Evolutionary conservation across 164 flowering plant species (phyloP).

Genomic region (Chimonanthus praecox): DNA sequence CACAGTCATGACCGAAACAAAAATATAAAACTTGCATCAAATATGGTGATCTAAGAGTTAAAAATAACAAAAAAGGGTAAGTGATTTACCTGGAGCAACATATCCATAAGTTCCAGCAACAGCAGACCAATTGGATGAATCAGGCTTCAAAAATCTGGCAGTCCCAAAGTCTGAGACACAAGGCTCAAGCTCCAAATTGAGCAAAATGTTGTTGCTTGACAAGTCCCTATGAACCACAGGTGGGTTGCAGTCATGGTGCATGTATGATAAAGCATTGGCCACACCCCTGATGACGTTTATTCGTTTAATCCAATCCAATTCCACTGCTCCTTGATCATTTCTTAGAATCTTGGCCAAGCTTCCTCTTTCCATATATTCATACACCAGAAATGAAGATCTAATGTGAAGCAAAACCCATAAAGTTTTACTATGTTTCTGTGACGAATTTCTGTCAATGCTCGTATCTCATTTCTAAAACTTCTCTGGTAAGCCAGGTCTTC

Average conservation of each 20-base stretch:
- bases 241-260: neutral
- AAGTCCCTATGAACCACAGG: neutral
- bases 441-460: neutral
- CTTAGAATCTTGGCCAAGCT: neutral
- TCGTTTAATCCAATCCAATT: neutral
- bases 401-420: neutral
- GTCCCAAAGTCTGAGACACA: neutral
- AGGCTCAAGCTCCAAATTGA: neutral
- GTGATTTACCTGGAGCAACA: neutral
- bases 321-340: neutral
- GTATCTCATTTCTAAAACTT: neutral
- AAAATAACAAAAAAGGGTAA: neutral
- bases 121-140: constrained; percentile 3
- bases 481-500: neutral
- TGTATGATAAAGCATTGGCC: neutral
- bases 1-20: no score
- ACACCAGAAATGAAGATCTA: neutral
- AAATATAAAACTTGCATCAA: neutral
- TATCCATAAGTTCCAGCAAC: neutral
- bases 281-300: neutral
- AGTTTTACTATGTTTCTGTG: neutral
- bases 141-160: constrained; percentile 1
- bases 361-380: neutral
- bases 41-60: neutral
- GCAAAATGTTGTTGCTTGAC: neutral